These are phyloP conservation scores for Cystobasidium onofrii DNA, from an alignment of 768 basidiomycete species.

Conservation along the genomic window DNA sequence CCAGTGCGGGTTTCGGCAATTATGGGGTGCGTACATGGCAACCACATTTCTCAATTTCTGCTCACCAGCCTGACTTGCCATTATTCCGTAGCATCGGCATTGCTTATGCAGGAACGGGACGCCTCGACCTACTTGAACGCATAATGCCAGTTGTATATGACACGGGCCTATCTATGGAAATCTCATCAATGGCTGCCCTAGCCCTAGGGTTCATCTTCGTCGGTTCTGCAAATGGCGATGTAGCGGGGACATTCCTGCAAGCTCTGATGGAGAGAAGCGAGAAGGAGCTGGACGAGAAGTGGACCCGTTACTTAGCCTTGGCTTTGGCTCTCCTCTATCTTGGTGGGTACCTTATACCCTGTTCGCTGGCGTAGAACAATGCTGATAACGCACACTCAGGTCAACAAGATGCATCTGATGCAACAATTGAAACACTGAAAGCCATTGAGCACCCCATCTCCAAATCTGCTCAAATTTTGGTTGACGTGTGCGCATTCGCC, in stretches of 20 bases:
- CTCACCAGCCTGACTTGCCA: too few species aligned
- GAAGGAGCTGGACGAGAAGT: slow-evolving; percentile 78
- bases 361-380: neutral
- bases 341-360: slow-evolving; percentile 52
- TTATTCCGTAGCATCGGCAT: slow-evolving; percentile 62
- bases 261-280: slow-evolving; percentile 64
- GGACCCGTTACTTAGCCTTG: slow-evolving; percentile 81
- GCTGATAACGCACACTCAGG: slow-evolving; percentile 50
- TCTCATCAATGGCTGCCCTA: slow-evolving; percentile 73
- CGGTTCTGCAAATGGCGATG: slow-evolving; percentile 87
- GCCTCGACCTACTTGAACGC: slow-evolving; percentile 68
- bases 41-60: too few species aligned
- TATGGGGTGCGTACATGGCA: slow-evolving; percentile 51
- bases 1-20: slow-evolving; percentile 79
- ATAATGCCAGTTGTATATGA: slow-evolving; percentile 78
- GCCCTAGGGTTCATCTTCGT: slow-evolving; percentile 92
- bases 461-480: slow-evolving; percentile 79
- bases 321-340: slow-evolving; percentile 84
- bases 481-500: slow-evolving; percentile 87
- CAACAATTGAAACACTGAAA: slow-evolving; percentile 84
- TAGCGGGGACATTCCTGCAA: slow-evolving; percentile 79
- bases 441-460: slow-evolving; percentile 88
- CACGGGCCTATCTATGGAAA: slow-evolving; percentile 75
- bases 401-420: slow-evolving; percentile 83
- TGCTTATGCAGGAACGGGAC: slow-evolving; percentile 87